These are phyloP conservation scores for Penicillium bovifimosum DNA, from an alignment of 495 filamentous ascomycete genomes.

Conservation along the genomic window DNA sequence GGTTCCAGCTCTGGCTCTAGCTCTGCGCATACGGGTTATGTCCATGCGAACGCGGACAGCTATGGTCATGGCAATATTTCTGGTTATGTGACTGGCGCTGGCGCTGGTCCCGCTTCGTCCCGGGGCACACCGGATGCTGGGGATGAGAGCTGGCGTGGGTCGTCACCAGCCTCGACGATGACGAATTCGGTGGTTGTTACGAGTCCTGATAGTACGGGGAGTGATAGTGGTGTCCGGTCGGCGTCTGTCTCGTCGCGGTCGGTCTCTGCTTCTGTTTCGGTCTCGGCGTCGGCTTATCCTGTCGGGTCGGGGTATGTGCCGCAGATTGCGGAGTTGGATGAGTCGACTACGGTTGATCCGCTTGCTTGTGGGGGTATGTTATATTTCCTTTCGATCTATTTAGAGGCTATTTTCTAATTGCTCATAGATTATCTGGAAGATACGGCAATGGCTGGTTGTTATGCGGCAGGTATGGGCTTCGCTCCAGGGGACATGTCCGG, in stretches of 20 bases:
- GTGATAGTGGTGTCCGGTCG: constrained; percentile 11
- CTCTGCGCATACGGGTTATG: not conserved
- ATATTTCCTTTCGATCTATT: not conserved
- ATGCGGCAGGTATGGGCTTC: constrained; percentile 9
- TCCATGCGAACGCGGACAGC: not conserved
- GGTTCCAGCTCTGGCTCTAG: no score
- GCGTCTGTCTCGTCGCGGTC: not conserved
- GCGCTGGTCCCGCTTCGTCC: not conserved
- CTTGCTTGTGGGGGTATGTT: not conserved
- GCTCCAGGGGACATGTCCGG: constrained; percentile 8
- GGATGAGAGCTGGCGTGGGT: constrained; percentile 18
- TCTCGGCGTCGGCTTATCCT: constrained; percentile 1
- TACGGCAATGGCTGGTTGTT: constrained; percentile 3
- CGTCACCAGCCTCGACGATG: constrained; percentile 22
- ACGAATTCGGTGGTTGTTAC: constrained; percentile 17
- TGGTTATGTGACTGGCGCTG: not conserved
- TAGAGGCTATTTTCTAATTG: not conserved
- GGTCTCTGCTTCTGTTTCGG: not conserved
- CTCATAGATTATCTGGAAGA: constrained; percentile 10
- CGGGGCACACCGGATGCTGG: not conserved
- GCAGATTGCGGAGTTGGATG: constrained; percentile 10
- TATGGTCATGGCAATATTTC: not conserved
- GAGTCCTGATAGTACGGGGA: constrained; percentile 25
- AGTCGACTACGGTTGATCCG: not conserved
- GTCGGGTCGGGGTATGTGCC: constrained; percentile 7